Evolutionary conservation across 2,329 filamentous ascomycete genomes (phyloP).

Genomic region (Aaosphaeria pasadenensis): DNA sequence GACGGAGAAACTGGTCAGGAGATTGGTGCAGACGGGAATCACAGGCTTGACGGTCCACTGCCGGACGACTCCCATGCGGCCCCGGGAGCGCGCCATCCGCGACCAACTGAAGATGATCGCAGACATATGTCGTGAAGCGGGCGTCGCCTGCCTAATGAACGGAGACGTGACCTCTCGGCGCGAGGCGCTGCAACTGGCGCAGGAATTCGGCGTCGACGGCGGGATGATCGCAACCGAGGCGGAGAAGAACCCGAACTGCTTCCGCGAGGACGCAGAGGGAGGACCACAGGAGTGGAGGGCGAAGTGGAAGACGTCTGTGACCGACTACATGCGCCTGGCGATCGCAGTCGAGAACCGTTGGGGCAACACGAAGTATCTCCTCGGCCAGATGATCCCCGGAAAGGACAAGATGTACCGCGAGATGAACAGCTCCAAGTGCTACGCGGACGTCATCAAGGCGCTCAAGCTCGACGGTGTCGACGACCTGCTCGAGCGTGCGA

Average conservation of each 20-base stretch:
- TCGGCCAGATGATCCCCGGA: constrained; percentile 82
- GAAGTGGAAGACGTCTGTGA: constrained; percentile 74
- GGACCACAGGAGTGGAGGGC: constrained; percentile 54
- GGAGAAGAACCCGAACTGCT: constrained; percentile 87
- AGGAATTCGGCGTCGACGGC: constrained; percentile 82
- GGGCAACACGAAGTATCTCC: constrained; percentile 89
- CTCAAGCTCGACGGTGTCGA: constrained; percentile 65
- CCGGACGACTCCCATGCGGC: constrained; percentile 93
- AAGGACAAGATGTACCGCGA: constrained; percentile 63
- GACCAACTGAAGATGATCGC: constrained; percentile 83
- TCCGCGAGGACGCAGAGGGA: constrained; percentile 66
- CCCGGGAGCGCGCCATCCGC: constrained; percentile 81
- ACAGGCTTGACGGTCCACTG: constrained; percentile 92
- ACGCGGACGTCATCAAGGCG: constrained; percentile 64
- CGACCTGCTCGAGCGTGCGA: constrained; percentile 62
- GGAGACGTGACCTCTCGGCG: constrained; percentile 80
- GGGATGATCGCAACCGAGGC: constrained; percentile 96
- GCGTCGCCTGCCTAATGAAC: constrained; percentile 93
- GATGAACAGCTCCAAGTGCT: constrained; percentile 67
- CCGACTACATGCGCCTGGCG: constrained; percentile 68
- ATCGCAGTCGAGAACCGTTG: constrained; percentile 82
- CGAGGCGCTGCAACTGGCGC: constrained; percentile 67
- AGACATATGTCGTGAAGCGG: constrained; percentile 73
- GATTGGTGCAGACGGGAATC: constrained; percentile 83
- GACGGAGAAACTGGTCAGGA: constrained; percentile 74